A percentile compares a stretch with the other conserved stretches of the same genome.
Conservation (phyloP, 2,329 filamentous ascomycete genomes). For the Geosmithia morbida region DNA sequence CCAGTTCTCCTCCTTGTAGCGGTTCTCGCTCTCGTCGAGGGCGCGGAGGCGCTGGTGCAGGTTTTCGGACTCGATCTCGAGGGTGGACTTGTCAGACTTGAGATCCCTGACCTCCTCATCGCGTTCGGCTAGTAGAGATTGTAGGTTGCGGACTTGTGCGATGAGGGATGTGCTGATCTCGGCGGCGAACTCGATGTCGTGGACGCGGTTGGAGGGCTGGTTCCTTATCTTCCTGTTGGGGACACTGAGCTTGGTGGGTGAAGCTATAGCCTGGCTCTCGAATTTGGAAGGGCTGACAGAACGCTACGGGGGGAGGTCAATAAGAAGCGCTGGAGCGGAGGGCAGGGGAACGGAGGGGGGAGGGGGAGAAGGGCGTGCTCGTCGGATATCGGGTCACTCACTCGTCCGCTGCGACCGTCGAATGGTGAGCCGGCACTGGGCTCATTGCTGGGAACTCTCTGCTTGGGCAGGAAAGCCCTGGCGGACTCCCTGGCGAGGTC, state of each 20-base stretch:
- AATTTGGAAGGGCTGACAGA: constrained; percentile 65
- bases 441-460: constrained; percentile 62
- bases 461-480: constrained; percentile 74
- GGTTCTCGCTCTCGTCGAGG: constrained; percentile 85
- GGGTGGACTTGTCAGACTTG: constrained; percentile 58
- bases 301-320: constrained; percentile 29
- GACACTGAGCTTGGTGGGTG: constrained; percentile 77
- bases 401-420: constrained; percentile 36
- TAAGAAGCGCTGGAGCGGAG: too few relatives aligned
- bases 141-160: constrained; percentile 83
- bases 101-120: constrained; percentile 71
- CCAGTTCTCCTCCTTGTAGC: constrained; percentile 98
- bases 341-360: not conserved
- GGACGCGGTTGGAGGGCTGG: constrained; percentile 72
- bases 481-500: constrained; percentile 85
- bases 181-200: constrained; percentile 96
- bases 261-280: constrained; percentile 69
- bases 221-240: constrained; percentile 83
- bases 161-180: constrained; percentile 93
- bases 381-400: constrained; percentile 18
- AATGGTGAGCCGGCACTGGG: constrained; percentile 35
- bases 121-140: constrained; percentile 70
- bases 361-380: not conserved
- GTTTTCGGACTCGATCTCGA: constrained; percentile 71
- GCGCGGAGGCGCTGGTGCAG: constrained; percentile 67